phyloP scores from a whole-genome alignment of 164 flowering plant genomes.

The Saururus chinensis region DNA sequence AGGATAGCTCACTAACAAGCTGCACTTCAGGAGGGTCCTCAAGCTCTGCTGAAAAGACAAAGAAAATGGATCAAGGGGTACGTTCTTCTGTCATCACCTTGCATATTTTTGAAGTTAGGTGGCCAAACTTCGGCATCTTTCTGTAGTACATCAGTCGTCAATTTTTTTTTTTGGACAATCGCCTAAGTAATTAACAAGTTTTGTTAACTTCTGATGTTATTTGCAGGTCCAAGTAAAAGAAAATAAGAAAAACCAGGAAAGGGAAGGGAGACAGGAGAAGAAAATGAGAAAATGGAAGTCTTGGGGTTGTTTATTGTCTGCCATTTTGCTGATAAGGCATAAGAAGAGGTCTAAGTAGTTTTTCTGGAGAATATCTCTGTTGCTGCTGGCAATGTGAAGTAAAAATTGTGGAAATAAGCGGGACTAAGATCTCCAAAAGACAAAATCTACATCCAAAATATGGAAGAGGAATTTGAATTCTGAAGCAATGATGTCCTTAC shows the following conservation, averaged over 20 bases:
- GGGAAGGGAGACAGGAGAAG: neutral
- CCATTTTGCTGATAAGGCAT: too few relatives aligned
- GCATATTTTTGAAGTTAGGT: too few relatives aligned
- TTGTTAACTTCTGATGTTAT: neutral
- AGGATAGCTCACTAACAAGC: slow-evolving; percentile 24
- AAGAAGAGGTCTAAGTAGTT: neutral
- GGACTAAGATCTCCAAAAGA: too few relatives aligned
- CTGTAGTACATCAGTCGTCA: neutral
- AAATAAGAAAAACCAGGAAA: neutral
- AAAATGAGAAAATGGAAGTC: neutral
- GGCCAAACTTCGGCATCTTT: too few relatives aligned
- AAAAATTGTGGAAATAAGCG: neutral
- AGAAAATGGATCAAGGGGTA: neutral
- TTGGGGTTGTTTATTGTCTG: neutral
- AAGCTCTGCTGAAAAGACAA: neutral
- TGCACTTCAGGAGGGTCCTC: neutral
- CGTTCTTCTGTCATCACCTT: too few relatives aligned
- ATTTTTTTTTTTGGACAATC: neutral
- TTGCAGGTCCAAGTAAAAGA: neutral
- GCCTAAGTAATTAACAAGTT: neutral
- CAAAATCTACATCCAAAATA: too few relatives aligned
- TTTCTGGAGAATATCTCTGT: neutral
- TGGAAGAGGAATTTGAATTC: too few relatives aligned
- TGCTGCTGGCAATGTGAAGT: too few relatives aligned
- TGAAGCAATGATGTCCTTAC: neutral